A percentile compares a stretch with the other conserved stretches of the same genome.
Evolutionary conservation across 2,329 filamentous ascomycete species (phyloP).

Genomic region (Exophiala calicioides): DNA sequence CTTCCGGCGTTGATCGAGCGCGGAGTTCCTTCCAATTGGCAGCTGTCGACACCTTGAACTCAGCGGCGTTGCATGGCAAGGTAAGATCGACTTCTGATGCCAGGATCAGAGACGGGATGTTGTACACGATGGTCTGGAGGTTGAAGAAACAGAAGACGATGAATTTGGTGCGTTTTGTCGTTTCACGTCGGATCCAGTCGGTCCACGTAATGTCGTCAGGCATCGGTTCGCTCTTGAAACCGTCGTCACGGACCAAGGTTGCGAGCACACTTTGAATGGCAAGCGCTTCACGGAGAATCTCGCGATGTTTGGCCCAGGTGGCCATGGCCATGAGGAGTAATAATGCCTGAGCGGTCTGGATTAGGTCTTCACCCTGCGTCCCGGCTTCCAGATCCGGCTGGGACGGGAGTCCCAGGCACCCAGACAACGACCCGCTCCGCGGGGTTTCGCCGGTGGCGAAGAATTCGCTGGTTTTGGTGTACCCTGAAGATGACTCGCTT

Average conservation of each 20-base stretch:
- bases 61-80: slow-evolving; percentile 40
- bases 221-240: slow-evolving; percentile 22
- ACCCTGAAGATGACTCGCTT: slow-evolving; percentile 28
- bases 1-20: slow-evolving; percentile 34
- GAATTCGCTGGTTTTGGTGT: slow-evolving; percentile 8
- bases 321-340: slow-evolving; percentile 33
- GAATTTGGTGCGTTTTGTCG: slow-evolving; percentile 39
- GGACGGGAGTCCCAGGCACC: slow-evolving; percentile 21
- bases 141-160: slow-evolving; percentile 43
- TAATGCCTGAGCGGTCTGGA: slow-evolving; percentile 30
- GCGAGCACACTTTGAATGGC: slow-evolving; percentile 33
- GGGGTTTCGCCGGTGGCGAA: slow-evolving; percentile 16
- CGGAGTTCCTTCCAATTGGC: slow-evolving; percentile 37
- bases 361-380: slow-evolving; percentile 23
- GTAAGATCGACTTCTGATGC: slow-evolving; percentile 41
- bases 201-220: slow-evolving; percentile 33
- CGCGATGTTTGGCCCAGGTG: slow-evolving; percentile 33
- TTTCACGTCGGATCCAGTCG: slow-evolving; percentile 41
- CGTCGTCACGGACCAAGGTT: slow-evolving; percentile 31
- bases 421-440: slow-evolving; percentile 22
- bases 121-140: slow-evolving; percentile 43
- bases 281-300: slow-evolving; percentile 31
- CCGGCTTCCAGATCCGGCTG: slow-evolving; percentile 18
- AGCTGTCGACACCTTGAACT: slow-evolving; percentile 39
- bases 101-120: slow-evolving; percentile 40